Conservation (phyloP, 768 basidiomycete species). For the Thelephora aurantiotincta region DNA sequence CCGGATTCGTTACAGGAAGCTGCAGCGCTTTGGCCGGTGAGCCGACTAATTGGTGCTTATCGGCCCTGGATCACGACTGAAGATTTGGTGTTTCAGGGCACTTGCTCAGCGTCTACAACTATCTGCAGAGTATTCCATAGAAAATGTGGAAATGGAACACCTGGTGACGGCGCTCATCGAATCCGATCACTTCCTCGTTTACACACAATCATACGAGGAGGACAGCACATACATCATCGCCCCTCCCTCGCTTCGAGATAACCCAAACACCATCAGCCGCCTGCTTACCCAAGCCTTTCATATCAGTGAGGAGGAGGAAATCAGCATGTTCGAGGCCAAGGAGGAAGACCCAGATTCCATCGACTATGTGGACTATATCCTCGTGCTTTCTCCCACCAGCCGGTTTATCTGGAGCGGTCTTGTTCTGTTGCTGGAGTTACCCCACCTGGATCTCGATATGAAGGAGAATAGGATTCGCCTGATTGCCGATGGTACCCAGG, state of each 20-base stretch:
- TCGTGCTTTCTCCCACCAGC: slow-evolving; percentile 73
- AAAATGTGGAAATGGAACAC: slow-evolving; percentile 56
- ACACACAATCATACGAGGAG: slow-evolving; percentile 74
- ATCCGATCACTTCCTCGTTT: slow-evolving; percentile 87
- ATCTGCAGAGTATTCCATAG: slow-evolving; percentile 80
- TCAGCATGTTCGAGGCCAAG: slow-evolving; percentile 25
- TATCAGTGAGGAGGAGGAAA: slow-evolving; percentile 44
- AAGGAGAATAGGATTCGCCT: slow-evolving; percentile 85
- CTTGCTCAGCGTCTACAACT: slow-evolving; percentile 84
- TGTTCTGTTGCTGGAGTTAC: slow-evolving; percentile 64
- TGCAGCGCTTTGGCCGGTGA: slow-evolving; percentile 86
- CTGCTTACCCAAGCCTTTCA: slow-evolving; percentile 82
- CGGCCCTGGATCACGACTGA: background rate
- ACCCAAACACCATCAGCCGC: slow-evolving; percentile 60
- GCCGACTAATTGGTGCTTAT: slow-evolving; percentile 7
- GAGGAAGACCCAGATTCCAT: slow-evolving; percentile 40
- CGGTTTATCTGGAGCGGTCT: slow-evolving; percentile 89
- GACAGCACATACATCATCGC: slow-evolving; percentile 91
- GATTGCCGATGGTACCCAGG: slow-evolving; percentile 79
- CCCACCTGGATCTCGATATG: slow-evolving; percentile 65
- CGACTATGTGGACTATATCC: slow-evolving; percentile 55
- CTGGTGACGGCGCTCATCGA: slow-evolving; percentile 70
- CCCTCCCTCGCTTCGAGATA: slow-evolving; percentile 58
- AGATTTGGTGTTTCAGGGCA: slow-evolving; percentile 24
- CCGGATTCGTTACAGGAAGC: slow-evolving; percentile 79